Base-by-base conservation (phyloP, 306 rosid species). In the Medicago lupulina region DNA sequence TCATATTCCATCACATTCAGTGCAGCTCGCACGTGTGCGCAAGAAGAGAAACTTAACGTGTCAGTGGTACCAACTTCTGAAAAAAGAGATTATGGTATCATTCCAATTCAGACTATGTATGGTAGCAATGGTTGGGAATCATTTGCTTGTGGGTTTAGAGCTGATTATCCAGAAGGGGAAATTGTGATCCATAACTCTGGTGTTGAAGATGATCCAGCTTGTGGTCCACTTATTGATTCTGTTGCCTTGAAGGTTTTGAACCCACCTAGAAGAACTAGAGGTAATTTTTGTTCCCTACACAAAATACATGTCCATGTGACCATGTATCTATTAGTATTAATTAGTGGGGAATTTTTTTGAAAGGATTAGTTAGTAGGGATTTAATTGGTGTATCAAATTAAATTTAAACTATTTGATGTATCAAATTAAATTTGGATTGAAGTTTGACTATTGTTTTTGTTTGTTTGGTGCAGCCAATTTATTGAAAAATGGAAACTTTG, bases 121-220 rank as follows among this genome's bases (percentile, higher is more conserved):
- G 85, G 96, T 36, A 89, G 93, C 83, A 83, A 85, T 14, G 98
- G 96, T 0, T 89, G 92, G 95, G 96, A 93, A 36, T 86, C 91
- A 0, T 93, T 90, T 71, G 70, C 95, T 6, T 87, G 90, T 76
- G 95, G 86, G 0, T 90, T 93, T 71, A 21, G 67, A 2, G 96
- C 93, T 0, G 88, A 89, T 74, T 84, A 0, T 62, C 74, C 81
- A 1, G 76, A 80, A 47, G 51, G 54, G 3, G 90, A 85, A 19
- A 75, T 93, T 43, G 75, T 50, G 1, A 90, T 93, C 60, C 96
- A 90, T 47, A 85, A 90, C 67, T 83, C 94, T 0, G 96, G 93
- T 36, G 44, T 55, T 0, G 89, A 83, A 77, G 95, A 90, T 4
- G 95, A 93, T 61, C 87, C 95, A 1, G 94, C 95, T 59, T 93